These are phyloP conservation scores for Sporothrix brunneoviolacea DNA, from an alignment of 2,329 filamentous ascomycete species.

Conservation along the genomic window DNA sequence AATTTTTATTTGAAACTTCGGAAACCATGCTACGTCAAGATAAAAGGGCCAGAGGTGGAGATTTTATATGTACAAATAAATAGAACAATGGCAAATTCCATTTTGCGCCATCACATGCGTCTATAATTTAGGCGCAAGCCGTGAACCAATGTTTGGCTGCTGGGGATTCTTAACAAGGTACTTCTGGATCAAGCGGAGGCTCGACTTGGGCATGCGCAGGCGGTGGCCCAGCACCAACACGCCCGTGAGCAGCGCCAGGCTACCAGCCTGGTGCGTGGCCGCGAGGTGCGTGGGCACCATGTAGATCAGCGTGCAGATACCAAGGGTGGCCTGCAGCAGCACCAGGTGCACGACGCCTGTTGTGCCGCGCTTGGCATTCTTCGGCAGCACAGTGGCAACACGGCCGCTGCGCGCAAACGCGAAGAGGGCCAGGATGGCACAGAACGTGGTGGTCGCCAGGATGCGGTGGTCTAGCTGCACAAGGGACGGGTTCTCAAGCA, in stretches of 20 bases:
- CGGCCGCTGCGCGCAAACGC: slow-evolving; percentile 67
- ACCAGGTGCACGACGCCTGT: slow-evolving; percentile 78
- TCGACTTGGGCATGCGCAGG: slow-evolving; percentile 64
- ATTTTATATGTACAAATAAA: neutral
- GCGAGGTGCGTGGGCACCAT: slow-evolving; percentile 85
- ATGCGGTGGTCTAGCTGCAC: slow-evolving; percentile 96
- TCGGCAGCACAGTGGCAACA: slow-evolving; percentile 52
- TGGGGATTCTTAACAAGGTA: slow-evolving; percentile 25
- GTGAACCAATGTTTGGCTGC: slow-evolving; percentile 2
- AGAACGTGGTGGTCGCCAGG: slow-evolving; percentile 83
- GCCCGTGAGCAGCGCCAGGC: slow-evolving; percentile 75
- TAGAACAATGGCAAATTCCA: too few species aligned
- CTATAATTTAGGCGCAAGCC: slow-evolving; percentile 8
- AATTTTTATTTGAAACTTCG: too few species aligned
- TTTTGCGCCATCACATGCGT: too few species aligned
- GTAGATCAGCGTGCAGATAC: slow-evolving; percentile 87
- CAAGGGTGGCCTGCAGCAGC: slow-evolving; percentile 72
- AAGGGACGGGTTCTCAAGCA: slow-evolving; percentile 91
- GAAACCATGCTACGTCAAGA: neutral
- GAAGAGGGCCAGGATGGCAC: slow-evolving; percentile 69
- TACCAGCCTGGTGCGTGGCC: slow-evolving; percentile 87
- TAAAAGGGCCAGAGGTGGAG: neutral
- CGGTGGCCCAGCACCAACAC: slow-evolving; percentile 73
- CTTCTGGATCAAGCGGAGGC: slow-evolving; percentile 53
- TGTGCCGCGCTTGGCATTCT: slow-evolving; percentile 59